These are phyloP conservation scores for Kuraishia molischiana DNA, from an alignment of 805 yeast species.

Conservation along the genomic window DNA sequence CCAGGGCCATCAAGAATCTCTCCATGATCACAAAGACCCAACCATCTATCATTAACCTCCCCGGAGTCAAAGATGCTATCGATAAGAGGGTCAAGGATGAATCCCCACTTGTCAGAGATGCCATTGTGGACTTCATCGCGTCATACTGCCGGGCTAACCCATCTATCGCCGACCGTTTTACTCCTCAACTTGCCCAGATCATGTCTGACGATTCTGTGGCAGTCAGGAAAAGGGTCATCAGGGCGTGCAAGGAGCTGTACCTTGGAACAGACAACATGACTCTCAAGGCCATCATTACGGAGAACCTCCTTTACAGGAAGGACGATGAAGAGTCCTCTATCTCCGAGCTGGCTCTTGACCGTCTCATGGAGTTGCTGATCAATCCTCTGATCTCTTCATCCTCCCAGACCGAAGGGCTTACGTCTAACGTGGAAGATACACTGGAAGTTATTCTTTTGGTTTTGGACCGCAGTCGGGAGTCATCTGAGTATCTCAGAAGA, in stretches of 20 bases:
- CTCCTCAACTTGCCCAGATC: conserved; percentile 36
- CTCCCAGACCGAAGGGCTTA: background rate
- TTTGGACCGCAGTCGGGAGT: conserved; percentile 25
- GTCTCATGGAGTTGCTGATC: conserved; percentile 30
- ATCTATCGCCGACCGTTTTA: conserved; percentile 35
- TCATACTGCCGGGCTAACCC: conserved; percentile 34
- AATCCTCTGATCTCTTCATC: conserved; percentile 2
- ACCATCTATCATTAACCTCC: conserved; percentile 35
- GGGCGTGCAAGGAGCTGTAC: conserved; percentile 40
- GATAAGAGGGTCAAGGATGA: conserved; percentile 42
- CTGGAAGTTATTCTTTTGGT: conserved; percentile 29
- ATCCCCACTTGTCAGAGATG: conserved; percentile 68
- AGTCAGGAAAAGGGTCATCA: conserved; percentile 56
- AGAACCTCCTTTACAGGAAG: conserved; percentile 40
- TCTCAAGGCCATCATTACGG: conserved; percentile 32
- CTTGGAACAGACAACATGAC: conserved; percentile 17
- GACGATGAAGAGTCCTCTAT: conserved; percentile 66
- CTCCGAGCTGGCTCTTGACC: conserved; percentile 27
- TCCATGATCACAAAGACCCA: conserved; percentile 46
- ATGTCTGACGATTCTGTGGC: conserved; percentile 50
- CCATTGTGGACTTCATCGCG: conserved; percentile 59
- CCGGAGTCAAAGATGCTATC: conserved; percentile 42
- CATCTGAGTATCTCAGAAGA: conserved; percentile 32
- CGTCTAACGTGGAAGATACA: conserved; percentile 1
- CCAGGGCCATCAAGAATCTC: conserved; percentile 58